These are phyloP conservation scores for Diaporthe sp. DNA, from an alignment of 2,329 filamentous ascomycete genomes.

Conservation along the genomic window DNA sequence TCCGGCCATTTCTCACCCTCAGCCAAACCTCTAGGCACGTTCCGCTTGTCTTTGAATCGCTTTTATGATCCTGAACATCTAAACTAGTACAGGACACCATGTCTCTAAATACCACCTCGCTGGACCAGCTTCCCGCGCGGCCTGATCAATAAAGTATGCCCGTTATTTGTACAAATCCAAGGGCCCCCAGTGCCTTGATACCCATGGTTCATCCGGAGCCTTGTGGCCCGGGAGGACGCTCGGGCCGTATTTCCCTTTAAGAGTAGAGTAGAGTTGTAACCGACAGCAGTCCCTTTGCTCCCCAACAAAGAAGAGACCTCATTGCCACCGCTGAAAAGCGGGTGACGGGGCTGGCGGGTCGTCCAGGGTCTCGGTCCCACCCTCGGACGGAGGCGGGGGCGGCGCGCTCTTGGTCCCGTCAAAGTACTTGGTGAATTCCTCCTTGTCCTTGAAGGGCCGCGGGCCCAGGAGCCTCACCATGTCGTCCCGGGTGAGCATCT, in stretches of 20 bases:
- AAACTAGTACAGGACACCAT: slow-evolving; percentile 5
- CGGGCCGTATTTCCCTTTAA: slow-evolving; percentile 9
- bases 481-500: slow-evolving; percentile 92
- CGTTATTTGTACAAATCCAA: slow-evolving; percentile 20
- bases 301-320: neutral
- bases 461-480: slow-evolving; percentile 90
- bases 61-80: slow-evolving; percentile 31
- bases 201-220: neutral
- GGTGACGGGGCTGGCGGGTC: slow-evolving; percentile 51
- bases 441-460: slow-evolving; percentile 85
- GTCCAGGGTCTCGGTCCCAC: slow-evolving; percentile 57
- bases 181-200: neutral
- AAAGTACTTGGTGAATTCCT: slow-evolving; percentile 97
- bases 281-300: neutral
- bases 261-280: slow-evolving; percentile 36
- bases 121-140: slow-evolving; percentile 23
- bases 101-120: slow-evolving; percentile 16
- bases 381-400: slow-evolving; percentile 65
- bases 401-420: slow-evolving; percentile 69
- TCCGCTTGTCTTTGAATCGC: slow-evolving; percentile 20
- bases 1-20: neutral
- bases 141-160: slow-evolving; percentile 6
- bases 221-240: slow-evolving; percentile 2
- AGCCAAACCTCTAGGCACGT: neutral
- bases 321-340: slow-evolving; percentile 52